These are phyloP conservation scores for Pichiaceae sp. DNA, from an alignment of 1,139 yeast species.

Conservation along the genomic window DNA sequence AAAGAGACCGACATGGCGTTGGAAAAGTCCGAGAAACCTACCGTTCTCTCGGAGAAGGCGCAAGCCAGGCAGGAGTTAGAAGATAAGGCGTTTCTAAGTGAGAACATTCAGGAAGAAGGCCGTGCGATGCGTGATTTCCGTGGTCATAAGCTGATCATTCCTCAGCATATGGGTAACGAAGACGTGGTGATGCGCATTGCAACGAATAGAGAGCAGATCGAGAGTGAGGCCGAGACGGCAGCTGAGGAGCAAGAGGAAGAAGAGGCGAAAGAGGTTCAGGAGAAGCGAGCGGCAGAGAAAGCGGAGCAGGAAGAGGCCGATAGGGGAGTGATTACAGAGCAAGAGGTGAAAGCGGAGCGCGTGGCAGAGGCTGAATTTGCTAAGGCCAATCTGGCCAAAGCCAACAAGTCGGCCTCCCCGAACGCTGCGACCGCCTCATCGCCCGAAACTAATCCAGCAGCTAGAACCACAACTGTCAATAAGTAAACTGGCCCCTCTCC, in stretches of 20 bases:
- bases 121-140: conserved; percentile 2
- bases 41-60: conserved; percentile 26
- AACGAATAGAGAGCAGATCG: conserved; percentile 7
- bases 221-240: conserved; percentile 14
- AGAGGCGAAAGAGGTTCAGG: conserved; percentile 2
- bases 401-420: background rate
- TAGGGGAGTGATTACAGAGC: background rate
- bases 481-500: background rate
- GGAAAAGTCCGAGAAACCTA: conserved; percentile 20
- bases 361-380: background rate
- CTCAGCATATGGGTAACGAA: conserved; percentile 5
- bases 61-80: conserved; percentile 24
- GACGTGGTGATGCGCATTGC: conserved; percentile 4
- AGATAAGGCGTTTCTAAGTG: conserved; percentile 27
- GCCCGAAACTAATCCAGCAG: too few species aligned
- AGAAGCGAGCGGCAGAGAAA: conserved; percentile 6
- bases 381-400: background rate
- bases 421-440: background rate
- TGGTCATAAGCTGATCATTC: conserved; percentile 5
- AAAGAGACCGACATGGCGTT: conserved; percentile 7
- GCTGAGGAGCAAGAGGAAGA: conserved; percentile 8
- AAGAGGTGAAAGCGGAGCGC: background rate
- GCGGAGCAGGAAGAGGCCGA: background rate
- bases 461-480: background rate
- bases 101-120: conserved; percentile 10